Conservation (phyloP, 1,139 yeast species). For the Komagataea norvegica region DNA sequence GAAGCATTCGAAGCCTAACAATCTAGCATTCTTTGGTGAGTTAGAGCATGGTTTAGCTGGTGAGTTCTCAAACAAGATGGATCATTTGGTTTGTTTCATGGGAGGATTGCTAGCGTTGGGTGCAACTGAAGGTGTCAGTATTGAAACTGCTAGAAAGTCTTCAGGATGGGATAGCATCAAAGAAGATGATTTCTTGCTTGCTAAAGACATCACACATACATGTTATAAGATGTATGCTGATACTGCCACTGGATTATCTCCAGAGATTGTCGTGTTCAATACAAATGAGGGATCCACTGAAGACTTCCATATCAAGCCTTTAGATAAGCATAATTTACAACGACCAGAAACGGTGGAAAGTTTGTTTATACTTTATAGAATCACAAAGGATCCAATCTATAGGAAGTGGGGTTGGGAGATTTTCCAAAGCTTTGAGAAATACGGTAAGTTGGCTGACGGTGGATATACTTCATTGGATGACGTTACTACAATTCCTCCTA, state of each 20-base stretch:
- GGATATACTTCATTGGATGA: conserved; percentile 67
- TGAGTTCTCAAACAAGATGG: conserved; percentile 74
- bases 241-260: conserved; percentile 71
- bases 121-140: conserved; percentile 69
- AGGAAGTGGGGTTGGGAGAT: conserved; percentile 91
- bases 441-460: conserved; percentile 50
- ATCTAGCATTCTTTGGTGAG: conserved; percentile 73
- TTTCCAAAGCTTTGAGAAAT: conserved; percentile 61
- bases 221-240: conserved; percentile 83
- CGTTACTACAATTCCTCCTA: conserved; percentile 50
- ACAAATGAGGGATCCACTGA: conserved; percentile 31
- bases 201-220: conserved; percentile 70
- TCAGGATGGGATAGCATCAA: conserved; percentile 42
- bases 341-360: conserved; percentile 96
- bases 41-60: conserved; percentile 62
- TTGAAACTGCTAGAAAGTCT: conserved; percentile 45
- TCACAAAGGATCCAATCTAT: conserved; percentile 77
- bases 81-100: conserved; percentile 87
- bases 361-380: conserved; percentile 70
- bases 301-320: conserved; percentile 66
- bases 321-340: conserved; percentile 79
- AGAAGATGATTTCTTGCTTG: conserved; percentile 61
- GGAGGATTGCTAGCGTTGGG: conserved; percentile 91
- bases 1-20: conserved; percentile 56
- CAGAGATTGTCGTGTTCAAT: conserved; percentile 85